phyloP scores from a whole-genome alignment of 2,329 filamentous ascomycete species.

The Pseudogymnoascus sp. region DNA sequence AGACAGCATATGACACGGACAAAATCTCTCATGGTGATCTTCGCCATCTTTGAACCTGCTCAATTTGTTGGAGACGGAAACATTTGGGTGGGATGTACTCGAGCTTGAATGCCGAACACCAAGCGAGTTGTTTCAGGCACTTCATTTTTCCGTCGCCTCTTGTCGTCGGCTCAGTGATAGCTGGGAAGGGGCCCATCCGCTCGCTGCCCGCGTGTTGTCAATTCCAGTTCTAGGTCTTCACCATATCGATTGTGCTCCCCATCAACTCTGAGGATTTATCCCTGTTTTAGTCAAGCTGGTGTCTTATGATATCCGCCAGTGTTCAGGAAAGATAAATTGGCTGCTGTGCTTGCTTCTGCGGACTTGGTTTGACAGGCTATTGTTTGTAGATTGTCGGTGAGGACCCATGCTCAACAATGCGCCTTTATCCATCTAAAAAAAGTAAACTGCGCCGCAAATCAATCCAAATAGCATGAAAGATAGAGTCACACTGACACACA shows the following conservation, averaged over 20 bases:
- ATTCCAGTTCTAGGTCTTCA: neutral
- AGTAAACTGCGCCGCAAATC: neutral
- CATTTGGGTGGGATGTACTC: neutral
- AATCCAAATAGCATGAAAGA: neutral
- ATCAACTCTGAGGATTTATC: neutral
- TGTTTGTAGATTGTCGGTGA: neutral
- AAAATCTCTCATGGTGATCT: neutral
- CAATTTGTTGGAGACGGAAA: neutral
- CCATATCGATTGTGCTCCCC: neutral
- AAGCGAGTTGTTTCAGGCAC: neutral
- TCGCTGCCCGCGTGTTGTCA: neutral
- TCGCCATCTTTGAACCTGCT: neutral
- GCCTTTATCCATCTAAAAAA: neutral
- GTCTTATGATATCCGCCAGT: neutral
- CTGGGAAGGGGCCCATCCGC: neutral
- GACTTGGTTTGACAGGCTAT: neutral
- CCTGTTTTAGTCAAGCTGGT: neutral
- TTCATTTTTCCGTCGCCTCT: slow-evolving; percentile 1
- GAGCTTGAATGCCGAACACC: neutral
- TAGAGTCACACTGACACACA: neutral
- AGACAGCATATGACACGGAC: neutral
- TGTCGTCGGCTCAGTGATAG: neutral
- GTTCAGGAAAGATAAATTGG: neutral
- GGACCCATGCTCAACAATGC: neutral
- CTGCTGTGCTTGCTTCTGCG: neutral